Conservation (phyloP, 1,139 yeast genomes). For the Taphrina betulina region DNA sequence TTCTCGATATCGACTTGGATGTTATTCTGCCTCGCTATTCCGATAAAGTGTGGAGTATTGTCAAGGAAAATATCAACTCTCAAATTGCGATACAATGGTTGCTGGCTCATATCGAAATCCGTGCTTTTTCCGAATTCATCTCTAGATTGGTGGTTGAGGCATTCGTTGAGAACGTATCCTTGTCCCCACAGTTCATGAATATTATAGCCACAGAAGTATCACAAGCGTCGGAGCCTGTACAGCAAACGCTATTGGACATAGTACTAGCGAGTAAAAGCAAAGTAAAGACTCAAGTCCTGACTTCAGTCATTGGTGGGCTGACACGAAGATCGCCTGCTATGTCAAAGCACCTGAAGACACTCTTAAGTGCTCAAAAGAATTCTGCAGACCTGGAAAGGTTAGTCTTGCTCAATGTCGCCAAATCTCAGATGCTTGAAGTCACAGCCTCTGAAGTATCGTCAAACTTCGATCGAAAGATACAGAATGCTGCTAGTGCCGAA, state of each 20-base stretch:
- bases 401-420: not conserved
- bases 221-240: not conserved
- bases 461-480: not conserved
- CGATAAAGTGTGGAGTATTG: not conserved
- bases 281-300: too few relatives aligned
- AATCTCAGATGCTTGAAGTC: not conserved
- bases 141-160: not conserved
- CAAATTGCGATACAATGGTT: not conserved
- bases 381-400: not conserved
- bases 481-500: not conserved
- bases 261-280: not conserved
- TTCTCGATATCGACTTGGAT: constrained; percentile 5
- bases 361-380: not conserved
- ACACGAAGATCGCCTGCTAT: too few relatives aligned
- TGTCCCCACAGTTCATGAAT: not conserved
- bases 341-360: not conserved
- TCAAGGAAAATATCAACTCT: not conserved
- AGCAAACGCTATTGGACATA: not conserved
- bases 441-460: not conserved
- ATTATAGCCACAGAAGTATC: not conserved
- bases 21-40: not conserved
- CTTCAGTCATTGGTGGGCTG: too few relatives aligned
- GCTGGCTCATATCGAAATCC: constrained; percentile 6
- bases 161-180: not conserved
- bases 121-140: not conserved